These are phyloP conservation scores for Polychaeton citri DNA, from an alignment of 2,329 filamentous ascomycete genomes.

Conservation along the genomic window DNA sequence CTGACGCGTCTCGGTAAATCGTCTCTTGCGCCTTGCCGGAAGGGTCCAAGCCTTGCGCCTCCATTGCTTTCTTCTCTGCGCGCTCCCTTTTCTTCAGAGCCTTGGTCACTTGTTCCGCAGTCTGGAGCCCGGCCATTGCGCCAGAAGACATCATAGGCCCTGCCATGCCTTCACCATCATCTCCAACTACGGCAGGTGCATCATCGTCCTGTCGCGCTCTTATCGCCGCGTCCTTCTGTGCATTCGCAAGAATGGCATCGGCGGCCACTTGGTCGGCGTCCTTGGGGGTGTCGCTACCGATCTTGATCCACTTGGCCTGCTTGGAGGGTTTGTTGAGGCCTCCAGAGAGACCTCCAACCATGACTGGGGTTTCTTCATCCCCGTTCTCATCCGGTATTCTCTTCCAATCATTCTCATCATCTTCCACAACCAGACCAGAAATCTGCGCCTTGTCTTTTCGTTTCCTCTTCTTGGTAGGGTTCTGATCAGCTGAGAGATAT, in stretches of 20 bases:
- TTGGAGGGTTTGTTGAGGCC: conserved; percentile 40
- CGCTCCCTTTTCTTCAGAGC: conserved; percentile 48
- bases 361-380: conserved; percentile 40
- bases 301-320: conserved; percentile 69
- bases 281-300: conserved; percentile 41
- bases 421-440: conserved; percentile 31
- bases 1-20: conserved; percentile 89
- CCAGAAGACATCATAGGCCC: conserved; percentile 71
- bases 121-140: conserved; percentile 76
- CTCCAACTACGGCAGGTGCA: conserved; percentile 38
- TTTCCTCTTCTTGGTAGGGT: conserved; percentile 41
- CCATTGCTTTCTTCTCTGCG: conserved; percentile 42
- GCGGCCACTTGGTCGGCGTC: conserved; percentile 51
- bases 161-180: conserved; percentile 35
- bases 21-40: conserved; percentile 54
- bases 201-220: conserved; percentile 21
- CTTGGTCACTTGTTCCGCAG: conserved; percentile 55
- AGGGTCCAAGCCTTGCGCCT: conserved; percentile 30
- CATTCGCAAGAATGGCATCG: conserved; percentile 24
- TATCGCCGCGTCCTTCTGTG: conserved; percentile 17
- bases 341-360: conserved; percentile 43
- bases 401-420: conserved; percentile 35
- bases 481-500: conserved; percentile 62
- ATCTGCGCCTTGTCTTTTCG: conserved; percentile 26
- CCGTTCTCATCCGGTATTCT: conserved; percentile 35